Evolutionary conservation across 2,329 filamentous ascomycete species (phyloP), one percentile per base, ranked within the genome.

Genomic region (Bipolaris victoriae): DNA sequence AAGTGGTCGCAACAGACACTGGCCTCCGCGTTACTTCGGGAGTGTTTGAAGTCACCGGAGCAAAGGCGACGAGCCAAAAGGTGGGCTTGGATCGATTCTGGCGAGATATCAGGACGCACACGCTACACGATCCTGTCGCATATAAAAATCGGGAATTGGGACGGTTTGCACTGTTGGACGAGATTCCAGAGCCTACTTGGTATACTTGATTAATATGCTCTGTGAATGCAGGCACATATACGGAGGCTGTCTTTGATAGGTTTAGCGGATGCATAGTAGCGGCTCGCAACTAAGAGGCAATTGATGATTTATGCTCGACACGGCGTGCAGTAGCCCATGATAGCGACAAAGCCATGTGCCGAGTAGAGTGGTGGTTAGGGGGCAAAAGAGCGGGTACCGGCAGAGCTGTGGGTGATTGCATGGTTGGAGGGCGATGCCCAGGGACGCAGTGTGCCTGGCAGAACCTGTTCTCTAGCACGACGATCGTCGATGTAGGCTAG

Each of bases 91-190:
- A 89, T 75, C 77, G 86, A 1, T 89, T 86, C 72, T 89, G 86
- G 86, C 79, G 87, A 44, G 86, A 90, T 66, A 76, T 89, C n/a
- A 74, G 87, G 5, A 88, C 86, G 4, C 87, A 90, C 73, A 84
- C 82, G 0, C 70, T 90, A 64, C 87, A 89, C 73, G 87, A 89
- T 70, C 87, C 86, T 0, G 86, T 89, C 26, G 84, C 86, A 22
- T 89, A 88, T 65, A 89, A 89, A 79, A 86, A 88, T 55, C 74
- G 83, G 3, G 86, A 89, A 72, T 64, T 88, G 49, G 86, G 86
- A 0, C 74, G 83, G 20, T 89, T 80, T 67, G 77, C 82, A 37
- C 65, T 89, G 52, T 64, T 88, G 48, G 80, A 78, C 13, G 84
- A 88, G 75, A 66, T 82, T 10, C 86, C 86, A 0, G 80, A 82